Percentiles rank a stretch among this genome's conserved stretches.
These are phyloP conservation scores for Quambalaria eucalypti DNA, from an alignment of 1,284 basidiomycete genomes.

Conservation along the genomic window DNA sequence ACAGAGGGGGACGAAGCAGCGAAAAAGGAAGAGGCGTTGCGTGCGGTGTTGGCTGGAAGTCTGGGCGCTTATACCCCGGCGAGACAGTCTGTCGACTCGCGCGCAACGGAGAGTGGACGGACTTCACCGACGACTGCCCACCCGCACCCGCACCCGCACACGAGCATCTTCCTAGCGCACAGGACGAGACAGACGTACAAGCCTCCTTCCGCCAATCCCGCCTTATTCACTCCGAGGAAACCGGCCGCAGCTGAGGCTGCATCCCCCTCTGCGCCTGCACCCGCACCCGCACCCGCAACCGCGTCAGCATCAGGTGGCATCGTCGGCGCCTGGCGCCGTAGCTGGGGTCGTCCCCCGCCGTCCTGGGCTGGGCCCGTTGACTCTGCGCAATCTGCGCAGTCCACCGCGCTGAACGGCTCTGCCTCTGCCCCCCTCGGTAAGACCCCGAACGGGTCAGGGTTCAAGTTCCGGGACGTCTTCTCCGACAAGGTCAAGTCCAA, in stretches of 20 bases:
- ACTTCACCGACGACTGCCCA: not conserved
- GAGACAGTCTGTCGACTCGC: not conserved
- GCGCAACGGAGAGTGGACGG: not conserved
- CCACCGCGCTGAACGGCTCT: not conserved
- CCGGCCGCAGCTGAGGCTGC: too few relatives aligned
- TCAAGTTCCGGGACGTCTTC: constrained; percentile 34
- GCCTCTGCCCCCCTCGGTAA: not conserved
- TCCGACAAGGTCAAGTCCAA: constrained; percentile 11
- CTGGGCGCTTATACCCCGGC: too few relatives aligned
- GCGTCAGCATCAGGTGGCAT: not conserved
- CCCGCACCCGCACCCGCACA: constrained; percentile 5
- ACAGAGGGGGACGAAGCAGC: not conserved
- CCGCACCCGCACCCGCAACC: not conserved
- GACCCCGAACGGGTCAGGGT: not conserved
- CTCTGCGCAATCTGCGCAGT: constrained; percentile 10
- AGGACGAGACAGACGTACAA: constrained; percentile 31
- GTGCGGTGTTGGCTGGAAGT: too few relatives aligned
- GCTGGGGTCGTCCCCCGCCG: constrained; percentile 39
- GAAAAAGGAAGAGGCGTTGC: not conserved
- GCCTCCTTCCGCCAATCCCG: constrained; percentile 35
- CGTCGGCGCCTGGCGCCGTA: constrained; percentile 23
- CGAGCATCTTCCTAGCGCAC: constrained; percentile 37
- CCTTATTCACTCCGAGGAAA: constrained; percentile 16
- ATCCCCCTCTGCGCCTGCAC: not conserved
- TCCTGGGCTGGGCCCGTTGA: constrained; percentile 37